Conservation (phyloP, 2,329 filamentous ascomycete species). For the Davidsoniella eucalypti region DNA sequence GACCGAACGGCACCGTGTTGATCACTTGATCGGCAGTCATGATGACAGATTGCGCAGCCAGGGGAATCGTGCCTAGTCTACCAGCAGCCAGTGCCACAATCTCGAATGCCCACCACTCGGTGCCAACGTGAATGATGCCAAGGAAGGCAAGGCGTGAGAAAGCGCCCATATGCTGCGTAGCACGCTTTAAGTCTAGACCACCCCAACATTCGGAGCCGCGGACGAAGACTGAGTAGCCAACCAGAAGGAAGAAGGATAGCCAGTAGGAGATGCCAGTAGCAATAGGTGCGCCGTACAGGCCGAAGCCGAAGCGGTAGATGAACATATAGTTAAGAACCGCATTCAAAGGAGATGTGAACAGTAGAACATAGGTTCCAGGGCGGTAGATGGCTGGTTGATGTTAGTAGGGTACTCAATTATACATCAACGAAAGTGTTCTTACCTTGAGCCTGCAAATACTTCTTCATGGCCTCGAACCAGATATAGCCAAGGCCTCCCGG, state of each 20-base stretch:
- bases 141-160: conserved; percentile 62
- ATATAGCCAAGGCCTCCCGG: conserved; percentile 76
- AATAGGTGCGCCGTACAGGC: conserved; percentile 62
- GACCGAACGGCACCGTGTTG: conserved; percentile 73
- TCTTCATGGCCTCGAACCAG: conserved; percentile 75
- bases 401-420: conserved; percentile 6
- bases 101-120: conserved; percentile 91
- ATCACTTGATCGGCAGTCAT: conserved; percentile 80
- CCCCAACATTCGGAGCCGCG: conserved; percentile 65
- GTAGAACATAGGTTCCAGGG: conserved; percentile 65
- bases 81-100: conserved; percentile 75
- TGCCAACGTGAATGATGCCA: conserved; percentile 69
- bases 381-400: conserved; percentile 44
- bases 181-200: conserved; percentile 45
- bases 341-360: conserved; percentile 71
- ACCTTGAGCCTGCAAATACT: conserved; percentile 78
- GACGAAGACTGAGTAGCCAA: conserved; percentile 56
- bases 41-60: conserved; percentile 74
- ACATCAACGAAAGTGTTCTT: conserved; percentile 22
- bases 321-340: conserved; percentile 66
- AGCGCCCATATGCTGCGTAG: conserved; percentile 47
- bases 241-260: conserved; percentile 61
- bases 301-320: conserved; percentile 53
- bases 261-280: conserved; percentile 78
- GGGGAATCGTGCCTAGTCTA: conserved; percentile 57